phyloP scores from a whole-genome alignment of 495 filamentous ascomycete genomes.

The Penicillium crystallinum region DNA sequence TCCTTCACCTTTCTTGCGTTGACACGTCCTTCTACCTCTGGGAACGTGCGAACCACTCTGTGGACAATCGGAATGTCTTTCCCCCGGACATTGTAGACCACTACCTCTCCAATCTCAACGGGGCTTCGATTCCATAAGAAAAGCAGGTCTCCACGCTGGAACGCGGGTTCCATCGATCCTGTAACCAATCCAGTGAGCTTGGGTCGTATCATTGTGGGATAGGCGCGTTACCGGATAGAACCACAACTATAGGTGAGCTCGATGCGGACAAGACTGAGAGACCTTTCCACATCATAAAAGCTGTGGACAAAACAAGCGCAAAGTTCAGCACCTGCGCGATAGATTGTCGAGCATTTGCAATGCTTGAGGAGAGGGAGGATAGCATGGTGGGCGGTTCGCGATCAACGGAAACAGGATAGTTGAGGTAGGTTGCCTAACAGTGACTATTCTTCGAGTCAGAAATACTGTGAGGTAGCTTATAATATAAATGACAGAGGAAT shows the following conservation, averaged over 20 bases:
- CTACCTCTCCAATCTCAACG: conserved; percentile 72
- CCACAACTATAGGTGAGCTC: conserved; percentile 66
- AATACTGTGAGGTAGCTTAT: neutral
- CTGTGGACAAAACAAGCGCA: conserved; percentile 86
- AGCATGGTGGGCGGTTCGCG: conserved; percentile 55
- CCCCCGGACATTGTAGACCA: conserved; percentile 54
- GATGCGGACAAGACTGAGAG: conserved; percentile 81
- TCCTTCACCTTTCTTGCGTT: conserved; percentile 39
- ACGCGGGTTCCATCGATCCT: conserved; percentile 95
- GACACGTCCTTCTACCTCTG: conserved; percentile 37
- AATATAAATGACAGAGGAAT: neutral
- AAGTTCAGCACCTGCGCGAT: conserved; percentile 93
- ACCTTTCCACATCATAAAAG: conserved; percentile 96
- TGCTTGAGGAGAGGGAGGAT: conserved; percentile 52
- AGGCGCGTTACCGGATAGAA: neutral
- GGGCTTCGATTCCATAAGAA: conserved; percentile 90
- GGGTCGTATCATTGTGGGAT: neutral
- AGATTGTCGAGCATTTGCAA: conserved; percentile 75
- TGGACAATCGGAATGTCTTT: conserved; percentile 27
- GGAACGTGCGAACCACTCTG: conserved; percentile 51
- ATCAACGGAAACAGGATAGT: neutral
- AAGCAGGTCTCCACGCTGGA: conserved; percentile 89
- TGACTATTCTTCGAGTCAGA: neutral
- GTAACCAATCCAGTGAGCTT: conserved; percentile 48
- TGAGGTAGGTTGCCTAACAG: neutral